phyloP scores from a whole-genome alignment of 148 eudicot species.

The Rhododendron griersonianum region DNA sequence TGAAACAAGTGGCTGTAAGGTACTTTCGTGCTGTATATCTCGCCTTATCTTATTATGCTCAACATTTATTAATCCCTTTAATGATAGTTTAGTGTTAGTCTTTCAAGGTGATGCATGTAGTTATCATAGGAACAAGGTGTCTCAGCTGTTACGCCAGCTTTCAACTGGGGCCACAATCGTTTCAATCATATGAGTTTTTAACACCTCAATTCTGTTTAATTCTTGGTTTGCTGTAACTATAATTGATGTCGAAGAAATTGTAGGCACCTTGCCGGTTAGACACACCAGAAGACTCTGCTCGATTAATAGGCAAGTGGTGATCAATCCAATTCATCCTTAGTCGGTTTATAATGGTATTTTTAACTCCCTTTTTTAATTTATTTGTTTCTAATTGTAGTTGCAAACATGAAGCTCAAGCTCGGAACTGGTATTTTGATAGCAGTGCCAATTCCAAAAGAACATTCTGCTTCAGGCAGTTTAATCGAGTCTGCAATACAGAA shows the following conservation, averaged over 20 bases:
- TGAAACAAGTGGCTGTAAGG: conserved; percentile 84
- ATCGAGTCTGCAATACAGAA: conserved; percentile 84
- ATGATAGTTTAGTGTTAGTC: background rate
- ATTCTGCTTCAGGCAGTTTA: conserved; percentile 73
- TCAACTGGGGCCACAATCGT: background rate
- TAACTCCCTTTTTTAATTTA: background rate
- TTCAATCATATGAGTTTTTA: background rate
- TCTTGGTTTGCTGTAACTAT: background rate
- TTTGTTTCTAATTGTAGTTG: conserved; percentile 40
- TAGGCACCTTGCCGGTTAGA: conserved; percentile 75
- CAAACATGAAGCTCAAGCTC: conserved; percentile 59
- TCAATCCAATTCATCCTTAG: background rate
- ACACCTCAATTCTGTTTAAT: background rate
- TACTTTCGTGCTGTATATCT: conserved; percentile 12
- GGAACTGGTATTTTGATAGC: conserved; percentile 78
- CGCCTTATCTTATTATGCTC: background rate
- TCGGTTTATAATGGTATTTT: background rate
- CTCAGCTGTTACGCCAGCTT: background rate
- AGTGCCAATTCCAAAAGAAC: conserved; percentile 87
- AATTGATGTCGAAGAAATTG: conserved; percentile 6
- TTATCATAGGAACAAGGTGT: background rate
- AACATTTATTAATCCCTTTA: background rate
- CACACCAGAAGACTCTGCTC: conserved; percentile 83
- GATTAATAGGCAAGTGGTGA: conserved; percentile 54
- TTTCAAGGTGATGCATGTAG: conserved; percentile 6